Base-by-base conservation (phyloP, 2,329 filamentous ascomycete species). In the Orbilia blumenaviensis region DNA sequence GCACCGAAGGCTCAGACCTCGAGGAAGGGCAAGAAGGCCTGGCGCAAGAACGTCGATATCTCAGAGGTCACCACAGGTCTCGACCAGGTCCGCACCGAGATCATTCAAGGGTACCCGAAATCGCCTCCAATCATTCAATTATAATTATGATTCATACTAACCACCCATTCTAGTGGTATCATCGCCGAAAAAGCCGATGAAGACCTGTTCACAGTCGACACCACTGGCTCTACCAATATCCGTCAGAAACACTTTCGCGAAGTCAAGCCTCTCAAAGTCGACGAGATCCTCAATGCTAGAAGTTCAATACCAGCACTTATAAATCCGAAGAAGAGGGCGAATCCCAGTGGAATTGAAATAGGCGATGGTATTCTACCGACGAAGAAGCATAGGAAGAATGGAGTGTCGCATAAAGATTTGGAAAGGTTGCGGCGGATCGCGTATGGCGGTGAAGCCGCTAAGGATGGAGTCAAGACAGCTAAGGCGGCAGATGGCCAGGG, bases 11-110 rank as follows among this genome's bases (percentile, higher is more conserved):
- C 89, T 78, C 95, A 99, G 83, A 89, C 93, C 25, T 98, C 94
- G 3, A 88, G 95, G 82, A 99, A 99, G 83, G 95, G 96, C 80
- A 98, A 98, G 85, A 98, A 96, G 85, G 94, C 95, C 32, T 99
- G 95, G 95, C 89, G 95, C 82, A 99, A 98, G 84, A 97, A 99
- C 84, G 93, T 99, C 83, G 93, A 99, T 84, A 88, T 98, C 77
- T 91, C 92, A 27, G 90, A 96, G 78, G 88, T 99, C 25, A 88
- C 94, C 80, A 85, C 91, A 64, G 95, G 95, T 76, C 88, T 99
- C 34, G 90, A 93, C 78, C 87, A 91, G 81, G 85, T 96, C 79
- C 93, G 95, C 81, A 91, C 96, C 73, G 92, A 98, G 85, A 91
- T 97, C 77, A 95, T 96, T 79, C 88, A 90, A 86, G 95, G 95